Evolutionary conservation across 805 yeast genomes (phyloP).

Genomic region (Yarrowia osloensis): DNA sequence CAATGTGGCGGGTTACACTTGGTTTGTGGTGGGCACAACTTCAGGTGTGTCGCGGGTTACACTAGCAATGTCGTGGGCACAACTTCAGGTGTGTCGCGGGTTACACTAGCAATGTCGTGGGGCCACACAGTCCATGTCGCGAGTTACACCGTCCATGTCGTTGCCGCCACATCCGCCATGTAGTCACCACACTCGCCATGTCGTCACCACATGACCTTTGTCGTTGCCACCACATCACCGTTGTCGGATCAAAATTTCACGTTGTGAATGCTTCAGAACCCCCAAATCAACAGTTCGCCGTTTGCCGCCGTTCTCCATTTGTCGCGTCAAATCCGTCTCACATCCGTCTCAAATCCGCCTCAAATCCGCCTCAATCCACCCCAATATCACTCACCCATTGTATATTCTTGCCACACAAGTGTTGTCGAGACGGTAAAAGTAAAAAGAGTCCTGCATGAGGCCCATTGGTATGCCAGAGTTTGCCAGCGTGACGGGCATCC

Average conservation of each 20-base stretch:
- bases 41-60: neutral
- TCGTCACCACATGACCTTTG: no score
- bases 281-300: no score
- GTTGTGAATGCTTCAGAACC: no score
- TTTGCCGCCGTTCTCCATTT: no score
- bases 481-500: slow-evolving; percentile 22
- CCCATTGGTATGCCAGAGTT: slow-evolving; percentile 16
- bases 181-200: no score
- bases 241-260: no score
- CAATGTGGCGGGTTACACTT: neutral
- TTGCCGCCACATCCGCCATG: no score
- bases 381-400: slow-evolving; percentile 25
- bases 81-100: neutral
- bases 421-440: slow-evolving; percentile 29
- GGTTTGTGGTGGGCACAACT: neutral
- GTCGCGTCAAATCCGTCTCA: neutral
- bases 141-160: neutral
- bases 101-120: neutral
- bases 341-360: neutral
- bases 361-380: neutral
- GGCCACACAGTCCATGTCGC: neutral
- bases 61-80: no score
- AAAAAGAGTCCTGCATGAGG: slow-evolving; percentile 26
- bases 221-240: no score
- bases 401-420: slow-evolving; percentile 26